Evolutionary conservation across 148 eudicot species (phyloP).

Genomic region (Amaranthus cruentus): DNA sequence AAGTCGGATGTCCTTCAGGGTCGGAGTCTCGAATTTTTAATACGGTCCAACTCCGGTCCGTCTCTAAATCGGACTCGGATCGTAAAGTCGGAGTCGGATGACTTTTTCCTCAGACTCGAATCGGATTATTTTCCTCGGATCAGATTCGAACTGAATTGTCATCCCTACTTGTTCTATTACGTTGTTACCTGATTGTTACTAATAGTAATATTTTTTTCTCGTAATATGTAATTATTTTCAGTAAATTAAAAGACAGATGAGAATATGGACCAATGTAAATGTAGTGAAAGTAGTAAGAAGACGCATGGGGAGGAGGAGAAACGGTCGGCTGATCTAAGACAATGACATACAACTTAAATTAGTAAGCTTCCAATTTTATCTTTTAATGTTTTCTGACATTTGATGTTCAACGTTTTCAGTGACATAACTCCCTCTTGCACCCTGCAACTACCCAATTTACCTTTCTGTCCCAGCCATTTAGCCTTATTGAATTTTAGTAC

Average conservation of each 20-base stretch:
- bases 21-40: too few relatives aligned
- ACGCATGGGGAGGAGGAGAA: slow-evolving; percentile 11
- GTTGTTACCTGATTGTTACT: too few relatives aligned
- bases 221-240: not conserved
- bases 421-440: not conserved
- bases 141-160: too few relatives aligned
- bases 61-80: too few relatives aligned
- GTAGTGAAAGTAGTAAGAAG: not conserved
- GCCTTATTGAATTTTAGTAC: too few relatives aligned
- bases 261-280: not conserved
- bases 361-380: slow-evolving; percentile 14
- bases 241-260: not conserved
- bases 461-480: too few relatives aligned
- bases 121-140: too few relatives aligned
- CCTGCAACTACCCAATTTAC: not conserved
- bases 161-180: too few relatives aligned
- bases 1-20: too few relatives aligned
- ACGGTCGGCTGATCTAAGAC: slow-evolving; percentile 30
- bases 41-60: too few relatives aligned
- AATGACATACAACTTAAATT: slow-evolving; percentile 6
- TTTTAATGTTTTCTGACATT: slow-evolving; percentile 21
- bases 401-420: not conserved
- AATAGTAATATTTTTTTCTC: not conserved
- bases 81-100: too few relatives aligned
- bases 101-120: too few relatives aligned